Base-by-base conservation (phyloP, 75 land plant genomes). In the Larix kaempferi region DNA sequence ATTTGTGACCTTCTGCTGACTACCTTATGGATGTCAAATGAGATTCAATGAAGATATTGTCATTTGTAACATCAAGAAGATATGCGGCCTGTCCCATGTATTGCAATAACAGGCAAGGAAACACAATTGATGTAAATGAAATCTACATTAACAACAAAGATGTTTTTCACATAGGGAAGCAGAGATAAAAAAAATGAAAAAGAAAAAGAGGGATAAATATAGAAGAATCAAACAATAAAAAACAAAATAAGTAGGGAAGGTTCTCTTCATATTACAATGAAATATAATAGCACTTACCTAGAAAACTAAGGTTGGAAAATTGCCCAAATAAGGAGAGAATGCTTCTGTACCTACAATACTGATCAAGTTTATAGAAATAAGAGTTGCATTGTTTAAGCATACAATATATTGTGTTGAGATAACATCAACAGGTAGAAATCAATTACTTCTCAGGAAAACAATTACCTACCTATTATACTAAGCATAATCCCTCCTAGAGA, bases 401-500 rank as follows among this genome's bases (percentile, higher is more conserved):
- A 62, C 49, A 27, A 22, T 35, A 61, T n/a, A 59, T 64, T n/a
- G n/a, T n/a, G n/a, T n/a, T n/a, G n/a, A n/a, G n/a, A n/a, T n/a
- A 6, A 73, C 3, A 49, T 59, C 33, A 61, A 29, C 13, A 77
- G 2, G 0, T 57, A 39, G 4, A 33, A 14, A 41, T 23, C 17
- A 57, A 60, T 58, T 79, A 74, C 25, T 21, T 41, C 25, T 15
- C 22, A 23, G 21, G 26, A 65, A 41, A 78, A 71, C 55, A 73
- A 25, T 56, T 29, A 27, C 73, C 39, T 78, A 92, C 97, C 94
- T 75, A 94, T 94, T 11, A 94, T 91, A 66, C 94, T 88, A 55
- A 94, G 97, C 85, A 94, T 77, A 75, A 94, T 86, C 14, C 97
- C 97, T 59, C 97, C 97, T 76, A 94, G 97, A 13, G 91, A 88